Conservation (phyloP, 768 basidiomycete species). For the Sporobolomyces pararoseus region DNA sequence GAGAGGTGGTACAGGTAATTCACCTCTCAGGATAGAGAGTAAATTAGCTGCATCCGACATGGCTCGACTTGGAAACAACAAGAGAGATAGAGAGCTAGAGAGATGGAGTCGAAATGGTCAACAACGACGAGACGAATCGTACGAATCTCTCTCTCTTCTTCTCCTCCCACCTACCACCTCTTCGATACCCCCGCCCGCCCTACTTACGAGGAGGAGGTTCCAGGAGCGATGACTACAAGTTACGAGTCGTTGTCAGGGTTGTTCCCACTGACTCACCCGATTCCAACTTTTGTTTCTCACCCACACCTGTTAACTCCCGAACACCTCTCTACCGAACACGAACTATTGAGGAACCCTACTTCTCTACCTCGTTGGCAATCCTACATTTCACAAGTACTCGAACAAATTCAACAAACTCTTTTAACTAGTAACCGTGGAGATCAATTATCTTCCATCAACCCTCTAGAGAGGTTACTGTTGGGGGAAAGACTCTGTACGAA, state of each 20-base stretch:
- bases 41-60: constrained; percentile 10
- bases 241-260: constrained; percentile 52
- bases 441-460: constrained; percentile 43
- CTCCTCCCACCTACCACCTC: neutral
- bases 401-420: constrained; percentile 56
- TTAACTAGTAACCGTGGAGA: constrained; percentile 40
- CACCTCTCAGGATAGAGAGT: constrained; percentile 5
- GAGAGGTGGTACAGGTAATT: constrained; percentile 5
- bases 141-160: neutral
- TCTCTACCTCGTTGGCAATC: constrained; percentile 93
- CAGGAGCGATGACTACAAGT: neutral
- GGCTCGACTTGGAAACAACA: neutral
- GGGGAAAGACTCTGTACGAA: constrained; percentile 70
- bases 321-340: constrained; percentile 86
- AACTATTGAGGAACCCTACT: constrained; percentile 80
- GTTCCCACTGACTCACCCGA: constrained; percentile 81
- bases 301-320: constrained; percentile 67
- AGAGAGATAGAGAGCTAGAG: neutral
- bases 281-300: constrained; percentile 75
- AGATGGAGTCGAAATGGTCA: neutral
- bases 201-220: too few species aligned
- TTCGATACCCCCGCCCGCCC: too few species aligned
- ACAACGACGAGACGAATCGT: too few species aligned
- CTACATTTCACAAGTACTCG: constrained; percentile 71
- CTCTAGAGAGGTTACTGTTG: constrained; percentile 57